phyloP scores from a whole-genome alignment of 805 yeast genomes.

The Yamadazyma phyllophila region DNA sequence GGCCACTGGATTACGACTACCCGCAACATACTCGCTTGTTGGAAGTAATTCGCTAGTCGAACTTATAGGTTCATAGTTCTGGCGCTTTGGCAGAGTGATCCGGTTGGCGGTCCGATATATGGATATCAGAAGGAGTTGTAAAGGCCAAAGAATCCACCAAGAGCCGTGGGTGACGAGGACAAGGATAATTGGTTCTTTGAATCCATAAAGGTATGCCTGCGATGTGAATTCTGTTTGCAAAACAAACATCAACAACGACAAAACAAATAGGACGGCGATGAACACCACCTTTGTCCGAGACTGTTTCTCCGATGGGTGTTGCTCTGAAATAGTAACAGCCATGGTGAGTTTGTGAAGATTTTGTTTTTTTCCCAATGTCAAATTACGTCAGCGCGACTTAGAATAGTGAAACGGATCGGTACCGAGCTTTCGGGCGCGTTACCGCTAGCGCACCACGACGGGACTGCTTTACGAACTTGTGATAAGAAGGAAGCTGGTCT shows the following conservation, averaged over 20 bases:
- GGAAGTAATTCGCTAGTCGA: conserved; percentile 12
- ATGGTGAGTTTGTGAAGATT: background rate
- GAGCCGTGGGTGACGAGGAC: conserved; percentile 73
- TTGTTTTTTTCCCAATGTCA: conserved; percentile 1
- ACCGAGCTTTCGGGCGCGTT: background rate
- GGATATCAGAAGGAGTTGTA: conserved; percentile 50
- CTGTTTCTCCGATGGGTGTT: conserved; percentile 9
- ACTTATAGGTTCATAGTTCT: conserved; percentile 10
- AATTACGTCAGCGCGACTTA: background rate
- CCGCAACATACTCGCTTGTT: background rate
- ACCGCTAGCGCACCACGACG: background rate
- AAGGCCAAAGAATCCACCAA: conserved; percentile 73
- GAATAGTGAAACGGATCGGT: background rate
- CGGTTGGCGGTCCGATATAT: conserved; percentile 1
- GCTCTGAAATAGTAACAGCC: conserved; percentile 7
- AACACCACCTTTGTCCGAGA: conserved; percentile 38
- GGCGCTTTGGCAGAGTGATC: background rate
- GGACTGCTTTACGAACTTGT: background rate
- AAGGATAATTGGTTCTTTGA: conserved; percentile 66
- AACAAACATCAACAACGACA: conserved; percentile 57
- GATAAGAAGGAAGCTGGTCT: too few species aligned
- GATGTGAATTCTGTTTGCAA: conserved; percentile 79
- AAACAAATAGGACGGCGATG: conserved; percentile 30
- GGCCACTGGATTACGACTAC: background rate
- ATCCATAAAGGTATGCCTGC: conserved; percentile 57